These are phyloP conservation scores for Suillus weaverae DNA, from an alignment of 768 basidiomycete species.

Conservation along the genomic window DNA sequence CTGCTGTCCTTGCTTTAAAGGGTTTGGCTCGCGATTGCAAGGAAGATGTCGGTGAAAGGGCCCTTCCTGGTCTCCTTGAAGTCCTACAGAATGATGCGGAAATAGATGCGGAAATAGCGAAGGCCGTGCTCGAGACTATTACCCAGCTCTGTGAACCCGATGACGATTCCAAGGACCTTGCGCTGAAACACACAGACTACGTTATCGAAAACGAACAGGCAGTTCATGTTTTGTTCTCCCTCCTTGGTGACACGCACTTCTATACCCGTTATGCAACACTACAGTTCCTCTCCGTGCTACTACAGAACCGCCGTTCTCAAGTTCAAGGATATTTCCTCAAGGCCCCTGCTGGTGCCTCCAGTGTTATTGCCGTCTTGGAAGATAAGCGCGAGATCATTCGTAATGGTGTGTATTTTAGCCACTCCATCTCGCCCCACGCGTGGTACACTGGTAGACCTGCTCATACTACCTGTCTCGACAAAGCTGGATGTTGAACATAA, in stretches of 20 bases:
- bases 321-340: constrained; percentile 94
- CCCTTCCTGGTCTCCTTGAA: constrained; percentile 75
- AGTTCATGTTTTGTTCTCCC: constrained; percentile 70
- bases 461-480: constrained; percentile 7
- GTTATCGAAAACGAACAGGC: constrained; percentile 73
- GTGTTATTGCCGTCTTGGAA: constrained; percentile 73
- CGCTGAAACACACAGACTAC: constrained; percentile 78
- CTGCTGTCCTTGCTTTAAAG: constrained; percentile 91
- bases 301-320: constrained; percentile 77
- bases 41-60: constrained; percentile 78
- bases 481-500: background rate
- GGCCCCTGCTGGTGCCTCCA: constrained; percentile 71
- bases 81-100: constrained; percentile 87
- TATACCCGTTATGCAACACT: constrained; percentile 84
- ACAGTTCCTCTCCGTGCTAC: constrained; percentile 75
- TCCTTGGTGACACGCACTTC: constrained; percentile 77
- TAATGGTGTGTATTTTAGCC: constrained; percentile 58
- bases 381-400: constrained; percentile 88
- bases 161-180: constrained; percentile 62
- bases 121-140: constrained; percentile 89
- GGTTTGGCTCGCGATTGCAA: constrained; percentile 91
- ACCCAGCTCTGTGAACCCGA: constrained; percentile 81
- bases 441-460: constrained; percentile 8
- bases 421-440: background rate
- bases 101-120: constrained; percentile 89